These are phyloP conservation scores for Rostrohypoxylon terebratum DNA, from an alignment of 495 filamentous ascomycete genomes.

Conservation along the genomic window DNA sequence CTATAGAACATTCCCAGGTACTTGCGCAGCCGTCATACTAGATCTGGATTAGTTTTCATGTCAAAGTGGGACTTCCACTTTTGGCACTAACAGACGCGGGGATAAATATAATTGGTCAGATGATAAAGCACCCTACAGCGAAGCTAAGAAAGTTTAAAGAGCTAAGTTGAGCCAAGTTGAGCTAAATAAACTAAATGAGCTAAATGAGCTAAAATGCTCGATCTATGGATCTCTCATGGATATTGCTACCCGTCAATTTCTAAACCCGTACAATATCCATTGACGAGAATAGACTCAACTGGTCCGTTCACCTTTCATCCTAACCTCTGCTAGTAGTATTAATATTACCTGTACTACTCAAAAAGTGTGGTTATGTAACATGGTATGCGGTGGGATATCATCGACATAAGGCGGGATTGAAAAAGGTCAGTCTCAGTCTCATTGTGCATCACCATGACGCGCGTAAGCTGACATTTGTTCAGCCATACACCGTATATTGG, in stretches of 20 bases:
- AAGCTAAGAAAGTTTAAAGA: constrained; percentile 7
- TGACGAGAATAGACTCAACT: constrained; percentile 5
- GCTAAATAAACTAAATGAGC: constrained; percentile 13
- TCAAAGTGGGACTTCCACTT: constrained; percentile 5
- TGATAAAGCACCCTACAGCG: constrained; percentile 20
- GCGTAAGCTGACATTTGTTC: constrained; percentile 34
- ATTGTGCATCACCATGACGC: constrained; percentile 16
- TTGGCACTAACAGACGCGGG: constrained; percentile 15
- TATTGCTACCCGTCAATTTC: background rate
- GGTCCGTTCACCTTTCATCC: background rate
- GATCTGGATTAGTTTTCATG: background rate
- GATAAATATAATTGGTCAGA: constrained; percentile 29
- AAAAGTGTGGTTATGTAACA: background rate
- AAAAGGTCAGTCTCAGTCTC: constrained; percentile 6
- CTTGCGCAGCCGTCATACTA: background rate
- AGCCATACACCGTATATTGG: background rate
- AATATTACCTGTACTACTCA: background rate
- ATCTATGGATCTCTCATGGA: background rate
- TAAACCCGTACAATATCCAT: constrained; percentile 15
- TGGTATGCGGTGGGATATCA: background rate
- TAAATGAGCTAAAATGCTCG: constrained; percentile 15
- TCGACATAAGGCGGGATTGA: background rate
- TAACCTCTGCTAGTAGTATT: background rate
- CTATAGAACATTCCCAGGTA: constrained; percentile 24
- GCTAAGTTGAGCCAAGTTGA: background rate